Conservation (phyloP, 768 basidiomycete species). For the Hemileccinum impolitum region DNA sequence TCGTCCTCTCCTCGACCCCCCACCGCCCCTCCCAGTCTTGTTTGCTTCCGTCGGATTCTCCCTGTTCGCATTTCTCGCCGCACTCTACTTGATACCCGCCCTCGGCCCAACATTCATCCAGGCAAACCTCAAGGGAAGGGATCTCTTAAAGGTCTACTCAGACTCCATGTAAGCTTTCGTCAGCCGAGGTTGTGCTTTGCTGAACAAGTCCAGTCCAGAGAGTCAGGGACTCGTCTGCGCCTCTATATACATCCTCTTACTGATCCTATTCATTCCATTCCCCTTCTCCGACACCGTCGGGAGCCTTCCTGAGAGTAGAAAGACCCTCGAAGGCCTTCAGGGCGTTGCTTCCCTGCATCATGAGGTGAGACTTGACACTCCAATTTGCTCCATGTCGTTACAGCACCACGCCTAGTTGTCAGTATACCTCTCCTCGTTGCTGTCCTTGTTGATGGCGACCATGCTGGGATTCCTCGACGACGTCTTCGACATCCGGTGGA, state of each 20-base stretch:
- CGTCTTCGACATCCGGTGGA: constrained; percentile 97
- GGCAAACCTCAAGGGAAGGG: constrained; percentile 81
- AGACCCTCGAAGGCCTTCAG: constrained; percentile 43
- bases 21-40: constrained; percentile 67
- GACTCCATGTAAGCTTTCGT: constrained; percentile 57
- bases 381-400: not conserved
- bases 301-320: constrained; percentile 40
- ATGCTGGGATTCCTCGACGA: constrained; percentile 96
- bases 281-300: constrained; percentile 78
- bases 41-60: constrained; percentile 83
- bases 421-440: constrained; percentile 86
- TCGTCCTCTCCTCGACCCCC: constrained; percentile 66
- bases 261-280: constrained; percentile 94
- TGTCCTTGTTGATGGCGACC: constrained; percentile 91
- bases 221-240: constrained; percentile 91
- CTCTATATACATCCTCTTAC: constrained; percentile 76
- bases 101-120: constrained; percentile 77
- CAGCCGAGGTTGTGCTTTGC: not conserved
- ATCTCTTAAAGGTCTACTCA: constrained; percentile 79
- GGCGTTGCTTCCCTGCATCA: constrained; percentile 64
- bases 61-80: constrained; percentile 74
- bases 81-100: constrained; percentile 76
- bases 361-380: constrained; percentile 49
- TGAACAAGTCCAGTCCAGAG: constrained; percentile 70
- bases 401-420: constrained; percentile 54